Evolutionary conservation across 345 rosid species (phyloP).

Genomic region (Moringa oleifera): DNA sequence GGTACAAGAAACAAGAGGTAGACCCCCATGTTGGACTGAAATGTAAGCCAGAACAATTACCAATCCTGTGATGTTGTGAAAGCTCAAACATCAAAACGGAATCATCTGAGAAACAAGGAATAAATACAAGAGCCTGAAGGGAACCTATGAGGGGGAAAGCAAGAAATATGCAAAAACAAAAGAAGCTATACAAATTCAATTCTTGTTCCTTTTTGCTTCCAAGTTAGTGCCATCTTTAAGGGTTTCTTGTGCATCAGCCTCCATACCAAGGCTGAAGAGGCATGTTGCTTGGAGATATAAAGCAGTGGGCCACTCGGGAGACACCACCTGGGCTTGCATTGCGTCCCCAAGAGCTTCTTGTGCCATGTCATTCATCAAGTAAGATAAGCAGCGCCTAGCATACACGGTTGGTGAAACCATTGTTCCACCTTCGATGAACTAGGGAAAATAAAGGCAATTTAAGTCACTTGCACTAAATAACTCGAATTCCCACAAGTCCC

Average conservation of each 20-base stretch:
- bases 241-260: constrained; percentile 75
- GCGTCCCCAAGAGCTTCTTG: constrained; percentile 88
- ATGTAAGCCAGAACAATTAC: constrained; percentile 9
- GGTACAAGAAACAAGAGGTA: too few species aligned
- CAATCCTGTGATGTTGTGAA: not conserved
- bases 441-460: not conserved
- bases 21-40: not conserved
- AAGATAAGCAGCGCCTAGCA: constrained; percentile 80
- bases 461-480: not conserved
- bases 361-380: constrained; percentile 66
- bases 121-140: constrained; percentile 13
- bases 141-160: not conserved
- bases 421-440: constrained; percentile 88
- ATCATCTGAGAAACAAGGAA: not conserved
- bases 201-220: constrained; percentile 54
- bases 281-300: constrained; percentile 84
- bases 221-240: constrained; percentile 71
- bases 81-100: not conserved
- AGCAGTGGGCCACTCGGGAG: constrained; percentile 83
- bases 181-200: constrained; percentile 36
- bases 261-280: constrained; percentile 84
- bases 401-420: constrained; percentile 87
- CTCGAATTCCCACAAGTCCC: not conserved
- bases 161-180: constrained; percentile 6
- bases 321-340: constrained; percentile 73